Conservation (phyloP, 2,329 filamentous ascomycete genomes). For the Orbilia quercus region DNA sequence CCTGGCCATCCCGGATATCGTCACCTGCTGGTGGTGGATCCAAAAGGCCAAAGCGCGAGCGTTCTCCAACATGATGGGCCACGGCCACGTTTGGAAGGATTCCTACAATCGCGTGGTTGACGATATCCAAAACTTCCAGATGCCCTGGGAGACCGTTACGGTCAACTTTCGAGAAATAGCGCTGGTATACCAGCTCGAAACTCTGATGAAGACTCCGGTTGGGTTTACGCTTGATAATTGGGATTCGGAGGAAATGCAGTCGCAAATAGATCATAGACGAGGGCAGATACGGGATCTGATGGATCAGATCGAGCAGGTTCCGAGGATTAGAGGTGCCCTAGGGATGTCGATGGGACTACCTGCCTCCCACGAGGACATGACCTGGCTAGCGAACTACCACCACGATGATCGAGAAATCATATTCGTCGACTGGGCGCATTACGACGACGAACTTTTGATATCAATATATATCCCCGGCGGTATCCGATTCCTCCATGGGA, state of each 20-base stretch:
- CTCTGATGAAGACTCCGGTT: conserved; percentile 39
- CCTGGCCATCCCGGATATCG: conserved; percentile 29
- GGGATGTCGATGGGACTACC: conserved; percentile 39
- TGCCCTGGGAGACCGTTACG: conserved; percentile 41
- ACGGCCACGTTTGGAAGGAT: conserved; percentile 33
- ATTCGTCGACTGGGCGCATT: conserved; percentile 47
- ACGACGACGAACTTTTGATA: conserved; percentile 43
- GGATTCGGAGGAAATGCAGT: conserved; percentile 39
- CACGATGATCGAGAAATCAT: conserved; percentile 29
- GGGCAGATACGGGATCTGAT: conserved; percentile 15
- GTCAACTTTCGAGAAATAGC: conserved; percentile 25
- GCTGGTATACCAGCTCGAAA: conserved; percentile 32
- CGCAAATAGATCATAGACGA: conserved; percentile 3
- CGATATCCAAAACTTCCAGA: conserved; percentile 40
- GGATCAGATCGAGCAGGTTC: conserved; percentile 35
- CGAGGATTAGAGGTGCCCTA: conserved; percentile 30
- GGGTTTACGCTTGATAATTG: conserved; percentile 47
- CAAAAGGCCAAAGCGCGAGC: conserved; percentile 49
- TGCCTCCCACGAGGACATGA: conserved; percentile 48
- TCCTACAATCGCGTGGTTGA: conserved; percentile 33
- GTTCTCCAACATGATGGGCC: conserved; percentile 39
- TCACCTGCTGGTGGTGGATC: conserved; percentile 46
- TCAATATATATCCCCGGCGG: conserved; percentile 41
- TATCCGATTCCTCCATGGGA: not conserved
- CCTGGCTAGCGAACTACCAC: conserved; percentile 44